Base-by-base conservation (phyloP, 148 eudicot species). In the Vaccinium corymbosum region DNA sequence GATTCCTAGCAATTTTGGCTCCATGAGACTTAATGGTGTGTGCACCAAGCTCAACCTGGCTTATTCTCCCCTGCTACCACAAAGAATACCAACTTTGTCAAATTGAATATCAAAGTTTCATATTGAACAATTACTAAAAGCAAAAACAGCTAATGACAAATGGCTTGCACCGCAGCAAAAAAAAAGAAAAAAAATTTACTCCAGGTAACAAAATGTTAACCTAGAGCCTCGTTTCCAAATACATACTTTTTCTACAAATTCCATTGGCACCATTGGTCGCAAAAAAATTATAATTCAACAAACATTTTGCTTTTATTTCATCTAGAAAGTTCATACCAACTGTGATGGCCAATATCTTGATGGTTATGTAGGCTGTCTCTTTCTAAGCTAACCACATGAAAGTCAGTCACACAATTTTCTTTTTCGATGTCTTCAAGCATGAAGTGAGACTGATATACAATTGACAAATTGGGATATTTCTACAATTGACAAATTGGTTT, bases 21-120 rank as follows among this genome's bases (percentile, higher is more conserved):
- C 98, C 98, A 90, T 92, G 94, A 66, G 88, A 77, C 83, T 87
- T 88, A 38, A 95, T 88, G 9, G 95, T 91, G 38, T 91, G 91
- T 19, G 88, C 88, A 81, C 90, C 88, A 48, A 90, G 79, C 68
- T 90, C 89, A 32, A 55, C 80, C 80, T 86, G 83, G 87, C 86
- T 68, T 68, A 82, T 87, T 85, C 87, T 85, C 76, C 71, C 52
- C 81, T 66, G 78, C 84, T 83, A 38, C 11, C 20, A 72, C 76
- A 72, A 16, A 72, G 49, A 35, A 72, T 14, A 11, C 13, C 71
- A 64, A 64, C 71, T n/a, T n/a, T 22, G 32, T 64, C 27, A 22
- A 64, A 64, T n/a, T 64, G 15, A 64, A 13, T n/a, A 22, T 22
- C 6, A 11, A 64, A 9, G 14, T 64, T 64, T 22, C 71, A 64